Conservation (phyloP, 2,329 filamentous ascomycete genomes). For the Teratosphaeria nubilosa region DNA sequence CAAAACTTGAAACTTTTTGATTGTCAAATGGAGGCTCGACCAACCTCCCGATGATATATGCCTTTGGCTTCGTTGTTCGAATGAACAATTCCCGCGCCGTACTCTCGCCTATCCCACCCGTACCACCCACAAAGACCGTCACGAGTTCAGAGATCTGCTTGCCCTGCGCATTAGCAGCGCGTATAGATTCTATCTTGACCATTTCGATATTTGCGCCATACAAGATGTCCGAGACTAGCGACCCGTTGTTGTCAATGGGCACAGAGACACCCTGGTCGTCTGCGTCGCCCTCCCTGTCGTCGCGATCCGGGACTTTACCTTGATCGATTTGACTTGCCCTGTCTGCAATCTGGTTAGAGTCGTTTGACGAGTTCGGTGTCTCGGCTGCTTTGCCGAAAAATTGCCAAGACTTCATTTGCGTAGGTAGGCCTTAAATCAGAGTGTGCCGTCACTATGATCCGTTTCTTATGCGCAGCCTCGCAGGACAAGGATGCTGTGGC, state of each 20-base stretch:
- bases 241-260: neutral
- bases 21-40: neutral
- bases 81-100: slow-evolving; percentile 35
- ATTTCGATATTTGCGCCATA: slow-evolving; percentile 9
- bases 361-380: neutral
- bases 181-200: slow-evolving; percentile 19
- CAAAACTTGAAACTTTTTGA: neutral
- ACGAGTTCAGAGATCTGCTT: slow-evolving; percentile 22
- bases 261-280: neutral
- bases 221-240: slow-evolving; percentile 1
- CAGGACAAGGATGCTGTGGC: too few relatives aligned
- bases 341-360: neutral
- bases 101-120: slow-evolving; percentile 34
- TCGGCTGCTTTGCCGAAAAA: neutral
- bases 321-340: neutral
- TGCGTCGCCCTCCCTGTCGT: neutral
- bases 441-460: neutral
- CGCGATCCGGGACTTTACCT: neutral
- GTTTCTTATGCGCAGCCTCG: neutral
- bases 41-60: slow-evolving; percentile 35
- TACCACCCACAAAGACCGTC: slow-evolving; percentile 33
- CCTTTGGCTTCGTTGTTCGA: slow-evolving; percentile 27
- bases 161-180: slow-evolving; percentile 22
- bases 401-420: neutral
- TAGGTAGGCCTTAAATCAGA: too few relatives aligned